A percentile compares a stretch with the other conserved stretches of the same genome.
Evolutionary conservation across 2,329 filamentous ascomycete genomes (phyloP).

Genomic region (Colletotrichum nymphaeae): DNA sequence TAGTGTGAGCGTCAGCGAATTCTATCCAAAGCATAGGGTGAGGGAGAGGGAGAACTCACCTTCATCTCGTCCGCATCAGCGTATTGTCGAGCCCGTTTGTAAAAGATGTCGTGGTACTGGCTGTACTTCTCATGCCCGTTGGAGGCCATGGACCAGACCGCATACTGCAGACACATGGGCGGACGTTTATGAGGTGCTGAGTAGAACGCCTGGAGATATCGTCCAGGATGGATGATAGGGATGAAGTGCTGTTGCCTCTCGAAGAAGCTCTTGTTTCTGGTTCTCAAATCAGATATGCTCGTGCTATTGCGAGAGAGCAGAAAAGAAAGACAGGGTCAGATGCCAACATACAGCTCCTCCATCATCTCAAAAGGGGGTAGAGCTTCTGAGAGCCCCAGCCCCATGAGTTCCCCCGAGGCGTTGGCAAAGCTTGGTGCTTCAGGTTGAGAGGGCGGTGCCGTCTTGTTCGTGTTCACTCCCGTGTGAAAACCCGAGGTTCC

Average conservation of each 20-base stretch:
- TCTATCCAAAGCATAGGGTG: too few relatives aligned
- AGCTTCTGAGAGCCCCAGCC: slow-evolving; percentile 83
- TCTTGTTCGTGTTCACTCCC: not conserved
- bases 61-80: slow-evolving; percentile 87
- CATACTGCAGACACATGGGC: slow-evolving; percentile 85
- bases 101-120: slow-evolving; percentile 80
- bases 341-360: slow-evolving; percentile 77
- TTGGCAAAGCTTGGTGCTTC: slow-evolving; percentile 1
- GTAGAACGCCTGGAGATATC: slow-evolving; percentile 81
- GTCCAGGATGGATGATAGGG: slow-evolving; percentile 82
- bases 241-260: slow-evolving; percentile 76
- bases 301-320: too few relatives aligned
- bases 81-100: slow-evolving; percentile 84
- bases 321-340: not conserved
- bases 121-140: slow-evolving; percentile 78
- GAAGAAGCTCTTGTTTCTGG: slow-evolving; percentile 81
- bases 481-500: not conserved
- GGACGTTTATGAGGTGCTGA: slow-evolving; percentile 79
- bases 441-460: not conserved
- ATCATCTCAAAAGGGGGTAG: slow-evolving; percentile 83
- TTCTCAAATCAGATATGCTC: slow-evolving; percentile 21
- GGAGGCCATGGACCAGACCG: slow-evolving; percentile 86
- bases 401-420: slow-evolving; percentile 66
- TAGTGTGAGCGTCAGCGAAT: not conserved
- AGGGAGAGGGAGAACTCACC: slow-evolving; percentile 46